phyloP scores from a whole-genome alignment of 805 yeast genomes.

The Priceomyces castillae region DNA sequence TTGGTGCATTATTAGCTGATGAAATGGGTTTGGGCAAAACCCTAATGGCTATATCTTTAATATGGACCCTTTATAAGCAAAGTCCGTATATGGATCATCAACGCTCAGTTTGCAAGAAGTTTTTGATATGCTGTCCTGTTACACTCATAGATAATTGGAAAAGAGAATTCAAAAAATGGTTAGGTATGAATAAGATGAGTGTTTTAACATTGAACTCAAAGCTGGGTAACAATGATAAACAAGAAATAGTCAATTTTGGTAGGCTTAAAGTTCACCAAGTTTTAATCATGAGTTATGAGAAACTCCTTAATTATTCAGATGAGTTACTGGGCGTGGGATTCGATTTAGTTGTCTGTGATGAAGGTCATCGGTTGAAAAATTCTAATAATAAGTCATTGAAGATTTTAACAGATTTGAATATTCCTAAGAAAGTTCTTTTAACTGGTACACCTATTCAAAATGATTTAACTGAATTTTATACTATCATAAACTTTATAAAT shows the following conservation, averaged over 20 bases:
- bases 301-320: slow-evolving; percentile 52
- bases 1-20: slow-evolving; percentile 87
- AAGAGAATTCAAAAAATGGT: slow-evolving; percentile 86
- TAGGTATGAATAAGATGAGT: slow-evolving; percentile 61
- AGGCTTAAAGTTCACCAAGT: slow-evolving; percentile 76
- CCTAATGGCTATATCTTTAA: slow-evolving; percentile 73
- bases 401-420: slow-evolving; percentile 52
- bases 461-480: slow-evolving; percentile 79
- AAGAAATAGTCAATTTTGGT: slow-evolving; percentile 58
- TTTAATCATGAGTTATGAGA: slow-evolving; percentile 84
- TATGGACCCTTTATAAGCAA: slow-evolving; percentile 80
- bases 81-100: slow-evolving; percentile 38
- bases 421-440: slow-evolving; percentile 58
- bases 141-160: slow-evolving; percentile 87
- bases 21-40: slow-evolving; percentile 89
- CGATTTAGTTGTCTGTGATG: slow-evolving; percentile 87
- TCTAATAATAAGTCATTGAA: slow-evolving; percentile 68
- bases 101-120: slow-evolving; percentile 49
- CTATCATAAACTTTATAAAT: slow-evolving; percentile 76
- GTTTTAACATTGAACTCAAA: slow-evolving; percentile 58
- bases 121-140: slow-evolving; percentile 87
- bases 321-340: slow-evolving; percentile 47
- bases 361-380: slow-evolving; percentile 88
- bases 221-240: slow-evolving; percentile 52
- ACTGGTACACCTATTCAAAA: slow-evolving; percentile 96